Conservation (phyloP, 2,329 filamentous ascomycete genomes). For the Cadophora sp. region DNA sequence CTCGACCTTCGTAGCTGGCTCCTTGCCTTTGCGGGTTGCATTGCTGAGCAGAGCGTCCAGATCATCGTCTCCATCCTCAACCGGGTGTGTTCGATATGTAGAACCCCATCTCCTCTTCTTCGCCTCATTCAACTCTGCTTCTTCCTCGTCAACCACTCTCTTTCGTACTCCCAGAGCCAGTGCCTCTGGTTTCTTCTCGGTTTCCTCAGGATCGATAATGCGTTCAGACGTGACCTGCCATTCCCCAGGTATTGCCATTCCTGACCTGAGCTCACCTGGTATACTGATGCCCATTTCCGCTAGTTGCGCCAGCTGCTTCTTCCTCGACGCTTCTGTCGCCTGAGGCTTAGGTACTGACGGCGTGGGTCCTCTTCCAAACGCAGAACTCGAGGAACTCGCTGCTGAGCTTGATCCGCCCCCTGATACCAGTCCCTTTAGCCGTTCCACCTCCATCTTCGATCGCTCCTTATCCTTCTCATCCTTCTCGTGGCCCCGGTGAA, state of each 20-base stretch:
- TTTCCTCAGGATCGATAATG: constrained; percentile 47
- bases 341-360: constrained; percentile 43
- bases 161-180: constrained; percentile 66
- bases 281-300: constrained; percentile 86
- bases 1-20: constrained; percentile 28
- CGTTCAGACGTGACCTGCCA: constrained; percentile 71
- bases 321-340: constrained; percentile 68
- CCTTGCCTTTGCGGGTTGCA: constrained; percentile 39
- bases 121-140: constrained; percentile 64
- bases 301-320: constrained; percentile 85
- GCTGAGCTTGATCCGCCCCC: constrained; percentile 43
- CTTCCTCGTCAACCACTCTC: constrained; percentile 64
- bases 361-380: constrained; percentile 36
- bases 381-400: constrained; percentile 36
- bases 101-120: constrained; percentile 58
- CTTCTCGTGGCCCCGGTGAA: constrained; percentile 84
- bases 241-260: constrained; percentile 87
- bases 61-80: constrained; percentile 41
- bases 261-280: constrained; percentile 76
- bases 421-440: constrained; percentile 79
- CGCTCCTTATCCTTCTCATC: constrained; percentile 82
- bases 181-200: constrained; percentile 51
- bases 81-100: constrained; percentile 45
- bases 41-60: constrained; percentile 49
- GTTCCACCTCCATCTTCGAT: constrained; percentile 83